These are phyloP conservation scores for Fraxinus cuspidata DNA, from an alignment of 257 asterid species.

Conservation along the genomic window DNA sequence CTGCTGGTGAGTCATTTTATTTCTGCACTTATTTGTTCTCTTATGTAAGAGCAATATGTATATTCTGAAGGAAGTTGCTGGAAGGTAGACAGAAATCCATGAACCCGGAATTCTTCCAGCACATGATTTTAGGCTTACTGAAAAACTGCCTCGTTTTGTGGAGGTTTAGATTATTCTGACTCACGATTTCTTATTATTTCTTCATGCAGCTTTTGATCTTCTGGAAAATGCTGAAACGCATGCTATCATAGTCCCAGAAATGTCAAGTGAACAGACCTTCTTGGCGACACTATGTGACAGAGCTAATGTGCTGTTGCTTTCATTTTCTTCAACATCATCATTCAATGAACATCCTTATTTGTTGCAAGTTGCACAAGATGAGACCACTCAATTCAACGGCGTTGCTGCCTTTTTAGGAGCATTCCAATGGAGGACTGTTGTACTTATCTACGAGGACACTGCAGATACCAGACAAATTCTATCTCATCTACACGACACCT, in stretches of 20 bases:
- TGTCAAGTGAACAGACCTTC: slow-evolving; percentile 26
- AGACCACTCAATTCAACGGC: slow-evolving; percentile 35
- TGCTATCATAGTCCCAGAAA: slow-evolving; percentile 36
- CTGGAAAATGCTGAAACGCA: slow-evolving; percentile 36
- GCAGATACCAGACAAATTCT: slow-evolving; percentile 23
- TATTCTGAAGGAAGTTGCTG: background rate
- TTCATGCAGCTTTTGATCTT: slow-evolving; percentile 42
- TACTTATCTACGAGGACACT: slow-evolving; percentile 42
- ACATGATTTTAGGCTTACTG: background rate
- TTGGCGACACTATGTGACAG: slow-evolving; percentile 32
- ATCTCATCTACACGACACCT: slow-evolving; percentile 22
- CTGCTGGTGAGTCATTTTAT: background rate
- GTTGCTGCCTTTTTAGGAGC: slow-evolving; percentile 30
- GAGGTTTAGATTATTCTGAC: background rate
- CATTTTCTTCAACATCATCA: slow-evolving; percentile 31
- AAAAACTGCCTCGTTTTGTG: background rate
- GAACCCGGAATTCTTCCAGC: background rate
- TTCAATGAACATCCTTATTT: slow-evolving; percentile 29
- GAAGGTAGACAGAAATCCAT: no score
- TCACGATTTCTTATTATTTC: slow-evolving; percentile 10
- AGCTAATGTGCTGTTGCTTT: slow-evolving; percentile 38
- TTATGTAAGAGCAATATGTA: no score
- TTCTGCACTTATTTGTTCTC: background rate
- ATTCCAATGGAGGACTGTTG: slow-evolving; percentile 40
- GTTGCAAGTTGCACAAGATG: slow-evolving; percentile 41